These are phyloP conservation scores for Chalaropsis thielavioides DNA, from an alignment of 2,329 filamentous ascomycete species.

Conservation along the genomic window DNA sequence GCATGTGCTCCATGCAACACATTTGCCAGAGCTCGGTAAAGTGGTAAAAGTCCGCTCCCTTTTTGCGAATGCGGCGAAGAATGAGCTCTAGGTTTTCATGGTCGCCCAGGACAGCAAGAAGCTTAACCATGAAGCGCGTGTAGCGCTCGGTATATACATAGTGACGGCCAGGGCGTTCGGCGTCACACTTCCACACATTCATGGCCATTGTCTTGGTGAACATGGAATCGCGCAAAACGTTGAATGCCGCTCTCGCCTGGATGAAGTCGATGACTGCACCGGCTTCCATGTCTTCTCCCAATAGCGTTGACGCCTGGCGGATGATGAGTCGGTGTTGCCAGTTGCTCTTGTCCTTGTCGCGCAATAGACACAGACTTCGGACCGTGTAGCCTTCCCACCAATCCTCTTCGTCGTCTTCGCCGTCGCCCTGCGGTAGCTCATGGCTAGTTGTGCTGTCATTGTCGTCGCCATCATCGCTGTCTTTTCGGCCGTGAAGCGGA, in stretches of 20 bases:
- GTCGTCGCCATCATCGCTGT: slow-evolving; percentile 20
- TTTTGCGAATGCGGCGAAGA: slow-evolving; percentile 65
- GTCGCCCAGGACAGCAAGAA: slow-evolving; percentile 63
- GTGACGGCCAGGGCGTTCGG: slow-evolving; percentile 68
- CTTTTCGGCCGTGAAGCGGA: slow-evolving; percentile 11
- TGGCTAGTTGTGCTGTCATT: slow-evolving; percentile 6
- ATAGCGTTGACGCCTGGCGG: slow-evolving; percentile 48
- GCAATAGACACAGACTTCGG: slow-evolving; percentile 35
- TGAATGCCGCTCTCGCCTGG: slow-evolving; percentile 65
- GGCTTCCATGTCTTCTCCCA: slow-evolving; percentile 32
- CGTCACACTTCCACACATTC: slow-evolving; percentile 89
- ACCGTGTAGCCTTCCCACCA: slow-evolving; percentile 41
- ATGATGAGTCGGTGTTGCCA: slow-evolving; percentile 91
- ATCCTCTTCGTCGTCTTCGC: slow-evolving; percentile 45
- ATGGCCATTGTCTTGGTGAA: slow-evolving; percentile 92
- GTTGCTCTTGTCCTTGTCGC: slow-evolving; percentile 73
- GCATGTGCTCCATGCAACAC: slow-evolving; percentile 39
- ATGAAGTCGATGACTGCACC: slow-evolving; percentile 28
- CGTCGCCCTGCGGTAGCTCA: slow-evolving; percentile 10
- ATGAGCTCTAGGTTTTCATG: slow-evolving; percentile 62
- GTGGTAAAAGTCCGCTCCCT: slow-evolving; percentile 59
- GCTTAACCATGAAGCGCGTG: slow-evolving; percentile 61
- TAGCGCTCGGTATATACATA: slow-evolving; percentile 87
- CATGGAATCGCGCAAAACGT: slow-evolving; percentile 55
- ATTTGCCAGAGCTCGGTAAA: slow-evolving; percentile 46